phyloP scores from a whole-genome alignment of 2,329 filamentous ascomycete genomes.

The Penicillium sp. region DNA sequence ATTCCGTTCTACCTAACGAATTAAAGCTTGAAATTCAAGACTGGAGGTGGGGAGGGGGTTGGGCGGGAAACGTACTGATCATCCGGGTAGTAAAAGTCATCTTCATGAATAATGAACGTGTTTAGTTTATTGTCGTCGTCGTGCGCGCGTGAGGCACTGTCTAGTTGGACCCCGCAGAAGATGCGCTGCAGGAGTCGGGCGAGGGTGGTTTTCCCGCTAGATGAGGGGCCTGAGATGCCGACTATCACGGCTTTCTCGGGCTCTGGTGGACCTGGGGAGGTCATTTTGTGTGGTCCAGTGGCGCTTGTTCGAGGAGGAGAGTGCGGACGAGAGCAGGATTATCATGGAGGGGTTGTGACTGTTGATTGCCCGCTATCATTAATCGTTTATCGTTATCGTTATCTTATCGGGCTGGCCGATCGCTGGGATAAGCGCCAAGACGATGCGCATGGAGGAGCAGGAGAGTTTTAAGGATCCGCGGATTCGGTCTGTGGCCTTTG shows the following conservation, averaged over 20 bases:
- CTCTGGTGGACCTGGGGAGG: background rate
- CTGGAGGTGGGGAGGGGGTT: background rate
- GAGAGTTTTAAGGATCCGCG: background rate
- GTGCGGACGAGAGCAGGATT: background rate
- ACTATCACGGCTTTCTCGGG: slow-evolving; percentile 59
- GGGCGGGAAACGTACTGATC: slow-evolving; percentile 55
- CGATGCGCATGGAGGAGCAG: background rate
- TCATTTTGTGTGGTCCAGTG: slow-evolving; percentile 1
- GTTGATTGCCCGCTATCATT: background rate
- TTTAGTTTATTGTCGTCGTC: slow-evolving; percentile 16
- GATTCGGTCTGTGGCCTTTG: background rate
- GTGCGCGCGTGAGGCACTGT: background rate
- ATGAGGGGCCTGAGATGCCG: slow-evolving; percentile 86
- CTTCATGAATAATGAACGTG: slow-evolving; percentile 82
- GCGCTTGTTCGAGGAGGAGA: slow-evolving; percentile 6
- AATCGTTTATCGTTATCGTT: background rate
- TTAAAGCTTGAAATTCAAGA: background rate
- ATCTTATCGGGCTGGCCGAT: background rate
- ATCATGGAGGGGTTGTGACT: background rate
- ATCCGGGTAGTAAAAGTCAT: slow-evolving; percentile 92
- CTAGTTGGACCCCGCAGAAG: slow-evolving; percentile 56
- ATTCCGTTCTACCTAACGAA: background rate
- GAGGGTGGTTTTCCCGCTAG: slow-evolving; percentile 92
- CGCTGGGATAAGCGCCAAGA: background rate
- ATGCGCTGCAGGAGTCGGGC: slow-evolving; percentile 80